Conservation (phyloP, 345 rosid genomes). For the Ricinus communis region DNA sequence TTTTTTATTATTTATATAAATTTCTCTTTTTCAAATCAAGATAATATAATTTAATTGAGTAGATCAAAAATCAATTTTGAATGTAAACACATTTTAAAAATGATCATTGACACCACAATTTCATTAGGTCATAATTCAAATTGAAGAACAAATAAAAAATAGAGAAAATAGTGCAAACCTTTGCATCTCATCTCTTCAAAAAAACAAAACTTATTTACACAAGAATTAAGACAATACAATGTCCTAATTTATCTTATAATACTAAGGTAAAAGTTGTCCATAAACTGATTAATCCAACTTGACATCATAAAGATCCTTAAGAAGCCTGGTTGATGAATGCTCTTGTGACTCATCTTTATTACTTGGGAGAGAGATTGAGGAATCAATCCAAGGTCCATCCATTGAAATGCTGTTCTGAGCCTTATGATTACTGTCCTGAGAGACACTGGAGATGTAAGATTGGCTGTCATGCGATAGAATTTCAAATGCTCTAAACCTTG, state of each 20-base stretch:
- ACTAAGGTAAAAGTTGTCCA: background rate
- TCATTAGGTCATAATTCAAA: too few relatives aligned
- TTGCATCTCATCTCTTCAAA: too few relatives aligned
- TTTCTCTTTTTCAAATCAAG: too few relatives aligned
- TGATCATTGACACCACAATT: too few relatives aligned
- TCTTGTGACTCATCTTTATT: constrained; percentile 34
- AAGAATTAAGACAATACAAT: background rate
- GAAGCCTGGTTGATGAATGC: constrained; percentile 37
- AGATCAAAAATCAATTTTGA: too few relatives aligned
- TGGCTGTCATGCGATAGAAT: constrained; percentile 64
- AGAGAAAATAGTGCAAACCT: too few relatives aligned
- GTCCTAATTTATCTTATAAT: background rate
- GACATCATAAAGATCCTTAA: constrained; percentile 17
- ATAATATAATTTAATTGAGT: too few relatives aligned
- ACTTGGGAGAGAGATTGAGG: constrained; percentile 42
- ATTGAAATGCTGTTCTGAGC: constrained; percentile 45
- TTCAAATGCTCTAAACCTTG: constrained; percentile 81
- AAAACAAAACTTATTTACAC: background rate
- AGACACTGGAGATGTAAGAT: constrained; percentile 37
- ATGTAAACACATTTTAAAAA: too few relatives aligned
- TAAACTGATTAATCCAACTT: background rate
- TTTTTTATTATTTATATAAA: too few relatives aligned
- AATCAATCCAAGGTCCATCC: constrained; percentile 70
- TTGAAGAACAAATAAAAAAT: too few relatives aligned
- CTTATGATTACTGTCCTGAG: constrained; percentile 46